Evolutionary conservation across 495 filamentous ascomycete species (phyloP).

Genomic region (Polyplosphaeria fusca): DNA sequence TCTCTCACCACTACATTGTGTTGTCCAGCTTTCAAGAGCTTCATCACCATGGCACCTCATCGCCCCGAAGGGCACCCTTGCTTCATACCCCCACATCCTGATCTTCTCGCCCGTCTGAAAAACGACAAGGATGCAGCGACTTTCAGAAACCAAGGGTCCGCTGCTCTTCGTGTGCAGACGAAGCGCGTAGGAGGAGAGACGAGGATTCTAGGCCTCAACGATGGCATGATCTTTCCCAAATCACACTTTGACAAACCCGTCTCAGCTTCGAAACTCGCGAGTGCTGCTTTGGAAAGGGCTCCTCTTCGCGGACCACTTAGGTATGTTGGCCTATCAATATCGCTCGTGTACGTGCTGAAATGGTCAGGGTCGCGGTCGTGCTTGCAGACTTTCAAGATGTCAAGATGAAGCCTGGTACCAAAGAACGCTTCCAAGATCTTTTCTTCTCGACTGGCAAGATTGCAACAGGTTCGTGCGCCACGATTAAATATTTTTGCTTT

Average conservation of each 20-base stretch:
- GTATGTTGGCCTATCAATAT: background rate
- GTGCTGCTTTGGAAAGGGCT: conserved; percentile 17
- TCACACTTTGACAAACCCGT: conserved; percentile 11
- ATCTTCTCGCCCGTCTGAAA: conserved; percentile 9
- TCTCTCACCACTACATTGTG: background rate
- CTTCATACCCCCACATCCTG: conserved; percentile 16
- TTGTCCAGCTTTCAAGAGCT: background rate
- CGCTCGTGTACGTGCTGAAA: background rate
- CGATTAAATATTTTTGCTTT: no score
- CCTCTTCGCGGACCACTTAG: conserved; percentile 7
- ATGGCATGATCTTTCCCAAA: conserved; percentile 22
- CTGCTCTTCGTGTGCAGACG: background rate
- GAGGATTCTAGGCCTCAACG: conserved; percentile 16
- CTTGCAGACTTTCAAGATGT: conserved; percentile 20
- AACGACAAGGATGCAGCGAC: background rate
- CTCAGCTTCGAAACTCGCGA: conserved; percentile 12
- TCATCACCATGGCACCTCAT: conserved; percentile 12
- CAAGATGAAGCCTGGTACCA: conserved; percentile 15
- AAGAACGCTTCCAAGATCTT: conserved; percentile 15
- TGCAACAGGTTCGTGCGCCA: no score
- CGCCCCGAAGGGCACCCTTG: conserved; percentile 5
- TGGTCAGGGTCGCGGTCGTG: conserved; percentile 15
- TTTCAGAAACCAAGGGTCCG: background rate
- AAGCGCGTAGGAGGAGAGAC: background rate
- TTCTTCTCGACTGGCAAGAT: conserved; percentile 26